Evolutionary conservation across 495 filamentous ascomycete species (phyloP).

Genomic region (Penicillium cataractarum): DNA sequence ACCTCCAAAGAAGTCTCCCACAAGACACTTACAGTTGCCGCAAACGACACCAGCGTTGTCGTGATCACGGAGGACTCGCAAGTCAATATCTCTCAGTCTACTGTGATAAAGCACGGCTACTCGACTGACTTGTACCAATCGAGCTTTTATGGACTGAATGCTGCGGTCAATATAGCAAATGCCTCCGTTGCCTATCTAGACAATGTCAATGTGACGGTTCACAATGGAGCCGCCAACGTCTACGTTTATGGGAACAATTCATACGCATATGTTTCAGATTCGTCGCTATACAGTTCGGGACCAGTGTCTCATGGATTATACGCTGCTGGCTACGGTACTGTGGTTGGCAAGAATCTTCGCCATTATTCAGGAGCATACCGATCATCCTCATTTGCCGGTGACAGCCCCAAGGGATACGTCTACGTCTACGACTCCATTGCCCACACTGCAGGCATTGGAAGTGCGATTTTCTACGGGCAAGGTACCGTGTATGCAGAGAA

Average conservation of each 20-base stretch:
- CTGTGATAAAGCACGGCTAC: conserved; percentile 18
- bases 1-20: conserved; percentile 14
- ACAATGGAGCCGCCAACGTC: conserved; percentile 16
- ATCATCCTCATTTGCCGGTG: conserved; percentile 18
- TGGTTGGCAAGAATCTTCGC: conserved; percentile 9
- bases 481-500: conserved; percentile 9
- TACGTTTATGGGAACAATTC: conserved; percentile 13
- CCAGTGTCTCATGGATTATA: conserved; percentile 20
- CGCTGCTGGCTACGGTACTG: conserved; percentile 19
- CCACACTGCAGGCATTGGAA: conserved; percentile 20
- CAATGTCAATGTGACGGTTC: conserved; percentile 10
- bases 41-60: conserved; percentile 20
- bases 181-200: conserved; percentile 5
- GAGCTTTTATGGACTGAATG: conserved; percentile 20
- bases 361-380: conserved; percentile 19
- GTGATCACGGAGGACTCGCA: conserved; percentile 11
- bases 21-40: conserved; percentile 9
- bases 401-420: conserved; percentile 20
- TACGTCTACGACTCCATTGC: conserved; percentile 17
- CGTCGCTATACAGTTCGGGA: conserved; percentile 16
- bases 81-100: conserved; percentile 13
- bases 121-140: conserved; percentile 16
- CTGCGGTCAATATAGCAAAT: conserved; percentile 18
- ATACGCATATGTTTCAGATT: conserved; percentile 13
- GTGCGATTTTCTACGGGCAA: conserved; percentile 19